Conservation (phyloP, 257 asterid genomes). For the Knoxia roxburghii region DNA sequence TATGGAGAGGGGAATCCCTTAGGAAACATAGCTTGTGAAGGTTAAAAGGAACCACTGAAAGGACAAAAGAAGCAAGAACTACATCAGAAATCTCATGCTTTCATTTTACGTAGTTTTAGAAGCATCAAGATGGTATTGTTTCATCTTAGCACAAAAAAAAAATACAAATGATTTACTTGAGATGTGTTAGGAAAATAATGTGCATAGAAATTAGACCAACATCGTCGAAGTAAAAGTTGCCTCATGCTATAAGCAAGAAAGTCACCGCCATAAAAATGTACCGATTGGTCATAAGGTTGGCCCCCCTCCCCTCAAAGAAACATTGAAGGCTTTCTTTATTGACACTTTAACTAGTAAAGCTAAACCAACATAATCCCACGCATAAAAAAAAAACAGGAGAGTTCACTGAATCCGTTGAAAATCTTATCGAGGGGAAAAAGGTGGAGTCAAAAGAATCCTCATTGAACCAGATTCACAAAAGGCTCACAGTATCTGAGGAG, state of each 20-base stretch:
- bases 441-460: no score
- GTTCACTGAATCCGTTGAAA: no score
- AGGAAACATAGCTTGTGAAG: not conserved
- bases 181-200: no score
- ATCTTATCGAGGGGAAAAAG: no score
- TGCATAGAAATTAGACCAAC: not conserved
- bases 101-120: not conserved
- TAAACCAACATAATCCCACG: not conserved
- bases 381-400: no score
- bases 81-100: not conserved
- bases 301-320: not conserved
- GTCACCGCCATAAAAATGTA: not conserved
- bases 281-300: not conserved
- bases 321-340: not conserved
- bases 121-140: not conserved
- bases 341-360: not conserved
- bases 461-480: not conserved
- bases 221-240: not conserved
- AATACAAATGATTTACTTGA: not conserved
- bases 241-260: not conserved
- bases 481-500: conserved; percentile 82
- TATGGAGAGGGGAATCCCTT: not conserved
- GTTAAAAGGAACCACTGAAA: not conserved
- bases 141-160: not conserved
- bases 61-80: no score